A percentile compares a stretch with the other conserved stretches of the same genome.
phyloP scores from a whole-genome alignment of 768 basidiomycete genomes.

The Suillus tomentosus region DNA sequence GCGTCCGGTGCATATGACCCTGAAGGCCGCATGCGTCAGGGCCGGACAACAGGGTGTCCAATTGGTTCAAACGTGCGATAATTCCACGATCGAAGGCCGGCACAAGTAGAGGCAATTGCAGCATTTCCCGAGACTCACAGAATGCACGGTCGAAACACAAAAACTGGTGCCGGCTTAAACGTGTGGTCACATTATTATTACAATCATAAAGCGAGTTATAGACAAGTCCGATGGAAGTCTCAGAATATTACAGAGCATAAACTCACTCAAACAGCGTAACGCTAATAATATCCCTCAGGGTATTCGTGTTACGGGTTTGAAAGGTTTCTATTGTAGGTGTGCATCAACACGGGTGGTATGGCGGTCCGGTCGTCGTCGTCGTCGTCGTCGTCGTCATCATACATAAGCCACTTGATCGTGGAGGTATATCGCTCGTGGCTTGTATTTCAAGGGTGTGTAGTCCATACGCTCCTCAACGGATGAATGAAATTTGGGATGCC shows the following conservation, averaged over 20 bases:
- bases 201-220: background rate
- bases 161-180: background rate
- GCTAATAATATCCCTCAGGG: background rate
- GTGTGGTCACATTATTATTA: background rate
- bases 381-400: slow-evolving; percentile 17
- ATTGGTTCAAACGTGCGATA: background rate
- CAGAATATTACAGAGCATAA: background rate
- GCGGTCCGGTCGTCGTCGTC: slow-evolving; percentile 5
- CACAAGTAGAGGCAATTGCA: background rate
- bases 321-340: background rate
- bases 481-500: slow-evolving; percentile 58
- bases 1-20: background rate
- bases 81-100: background rate
- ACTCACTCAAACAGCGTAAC: background rate
- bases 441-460: slow-evolving; percentile 50
- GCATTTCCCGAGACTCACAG: background rate
- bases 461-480: slow-evolving; percentile 64
- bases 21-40: background rate
- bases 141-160: background rate
- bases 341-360: background rate
- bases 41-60: background rate
- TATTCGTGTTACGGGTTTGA: background rate
- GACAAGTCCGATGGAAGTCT: background rate
- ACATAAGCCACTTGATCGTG: slow-evolving; percentile 51
- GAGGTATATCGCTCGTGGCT: slow-evolving; percentile 56